Base-by-base conservation (phyloP, 139 green algal genomes). In the Chlorokybus atmophyticus region DNA sequence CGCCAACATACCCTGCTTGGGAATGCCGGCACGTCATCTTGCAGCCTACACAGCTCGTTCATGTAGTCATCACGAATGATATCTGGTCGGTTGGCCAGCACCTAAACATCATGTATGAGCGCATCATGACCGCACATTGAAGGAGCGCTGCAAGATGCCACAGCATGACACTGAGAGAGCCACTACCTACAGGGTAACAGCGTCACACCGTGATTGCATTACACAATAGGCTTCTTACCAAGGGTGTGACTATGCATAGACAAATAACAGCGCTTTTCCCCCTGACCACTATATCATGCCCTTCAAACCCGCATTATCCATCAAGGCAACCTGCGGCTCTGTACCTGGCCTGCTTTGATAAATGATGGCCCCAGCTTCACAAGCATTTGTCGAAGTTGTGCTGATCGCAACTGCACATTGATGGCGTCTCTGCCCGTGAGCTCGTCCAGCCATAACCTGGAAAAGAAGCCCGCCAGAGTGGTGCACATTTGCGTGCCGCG, bases 41-140 rank as follows among this genome's bases (percentile, higher is more conserved):
- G 73, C 62, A 97, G 81, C 4, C 85, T 67, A 66, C 83, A 94
- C 31, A 98, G 77, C 82, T 98, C 90, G 57, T 94, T 86, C 91
- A 98, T 98, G 76, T 94, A 98, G 74, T 98, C 91, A 63, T 87
- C 82, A 7, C 91, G 68, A 38, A 98, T 59, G 41, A 98, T 96
- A 76, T 98, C 91, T 2, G 91, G 91, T 26, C 91, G 70, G 76
- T 94, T 95, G 32, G 91, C 91, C 63, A 98, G 79, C 53, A 98
- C 91, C 48, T 55, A 19, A 17, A 17, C 17, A 25, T 58, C 6
- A 10, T 10, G 25, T 55, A 40, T 14, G 48, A 29, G 48, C 10
- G 25, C 48, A n/a, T n/a, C n/a, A n/a, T n/a, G n/a, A n/a, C n/a
- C n/a, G n/a, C n/a, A n/a, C n/a, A n/a, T n/a, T n/a, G n/a, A n/a